Conservation (phyloP, 2,329 filamentous ascomycete species). For the Fusarium longipes region DNA sequence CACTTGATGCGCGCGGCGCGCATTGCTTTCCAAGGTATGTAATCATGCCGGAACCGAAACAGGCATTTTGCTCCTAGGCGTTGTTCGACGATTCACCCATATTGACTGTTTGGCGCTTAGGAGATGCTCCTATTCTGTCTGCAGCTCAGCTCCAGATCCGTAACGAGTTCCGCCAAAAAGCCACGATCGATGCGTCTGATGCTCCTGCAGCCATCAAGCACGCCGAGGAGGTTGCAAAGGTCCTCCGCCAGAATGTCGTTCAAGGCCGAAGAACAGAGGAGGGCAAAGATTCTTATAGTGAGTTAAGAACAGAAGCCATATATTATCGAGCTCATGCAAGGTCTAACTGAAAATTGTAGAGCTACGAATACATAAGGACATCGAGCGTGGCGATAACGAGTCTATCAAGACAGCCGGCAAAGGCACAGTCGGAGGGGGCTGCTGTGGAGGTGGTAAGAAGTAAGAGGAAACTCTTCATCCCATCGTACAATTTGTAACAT, state of each 20-base stretch:
- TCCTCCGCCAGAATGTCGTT: slow-evolving; percentile 86
- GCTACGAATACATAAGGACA: slow-evolving; percentile 89
- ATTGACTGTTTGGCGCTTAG: slow-evolving; percentile 57
- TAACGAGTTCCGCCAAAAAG: slow-evolving; percentile 76
- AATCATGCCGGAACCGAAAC: neutral
- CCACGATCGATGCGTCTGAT: slow-evolving; percentile 66
- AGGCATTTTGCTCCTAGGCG: neutral
- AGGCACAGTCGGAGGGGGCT: slow-evolving; percentile 44
- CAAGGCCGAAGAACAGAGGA: slow-evolving; percentile 73
- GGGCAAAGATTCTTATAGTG: slow-evolving; percentile 67
- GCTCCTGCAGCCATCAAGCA: slow-evolving; percentile 75
- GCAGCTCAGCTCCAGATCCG: slow-evolving; percentile 81
- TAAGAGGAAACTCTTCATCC: slow-evolving; percentile 36
- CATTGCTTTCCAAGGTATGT: slow-evolving; percentile 83
- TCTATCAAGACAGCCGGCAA: slow-evolving; percentile 75
- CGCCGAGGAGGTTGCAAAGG: slow-evolving; percentile 83
- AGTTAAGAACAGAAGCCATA: neutral
- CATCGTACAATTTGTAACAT: slow-evolving; percentile 48
- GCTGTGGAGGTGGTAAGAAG: slow-evolving; percentile 49
- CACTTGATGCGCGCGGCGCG: slow-evolving; percentile 82
- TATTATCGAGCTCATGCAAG: neutral
- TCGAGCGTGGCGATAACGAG: slow-evolving; percentile 93
- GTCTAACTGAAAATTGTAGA: slow-evolving; percentile 62
- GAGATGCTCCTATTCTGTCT: slow-evolving; percentile 73
- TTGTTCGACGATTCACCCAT: neutral